Evolutionary conservation across 306 rosid genomes (phyloP), one percentile per base, ranked within the genome.

Genomic region (Leucaena leucocephala): DNA sequence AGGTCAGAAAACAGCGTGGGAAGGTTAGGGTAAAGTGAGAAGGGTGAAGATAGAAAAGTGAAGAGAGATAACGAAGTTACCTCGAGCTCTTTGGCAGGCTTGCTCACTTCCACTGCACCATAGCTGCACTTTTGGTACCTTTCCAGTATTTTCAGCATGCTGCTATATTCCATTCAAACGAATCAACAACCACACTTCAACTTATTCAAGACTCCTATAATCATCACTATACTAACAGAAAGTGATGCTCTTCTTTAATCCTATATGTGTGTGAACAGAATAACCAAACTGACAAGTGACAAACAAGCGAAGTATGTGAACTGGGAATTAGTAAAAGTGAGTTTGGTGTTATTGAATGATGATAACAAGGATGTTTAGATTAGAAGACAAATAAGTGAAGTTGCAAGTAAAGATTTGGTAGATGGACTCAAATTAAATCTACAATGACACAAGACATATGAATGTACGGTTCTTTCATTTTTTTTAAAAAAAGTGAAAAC

Each of bases 81-180:
- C 99, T 95, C 99, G 55, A 95, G 96, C 74, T 95, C 99, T 85
- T 90, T 93, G 84, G 88, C 85, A 35, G 97, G 97, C 80, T 78
- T 90, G 84, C 81, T 87, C 65, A 91, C 92, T 85, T 95, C 99
- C 35, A 93, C 90, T n/a, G 94, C 90, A 72, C 98, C 98, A 85
- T 93, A 95, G 72, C 97, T 95, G 77, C 99, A 93, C 61, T 93
- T 95, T 81, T 70, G 74, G 58, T 70, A 70, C 58, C 74, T 70
- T 70, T 71, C 75, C 8, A 71, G 62, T 15, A 62, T 48, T 8
- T 71, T 71, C 9, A 49, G 75, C 75, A 71, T 71, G 75, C 75
- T 71, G 61, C 39, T 42, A 19, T 17, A 16, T 50, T 61, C 67
- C 15, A n/a, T 12, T 34, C 17, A 21, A 45, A 21, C 39, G 27